These are phyloP conservation scores for Backusella sp. DNA, from an alignment of 192 early-diverging fungal species.

Conservation along the genomic window DNA sequence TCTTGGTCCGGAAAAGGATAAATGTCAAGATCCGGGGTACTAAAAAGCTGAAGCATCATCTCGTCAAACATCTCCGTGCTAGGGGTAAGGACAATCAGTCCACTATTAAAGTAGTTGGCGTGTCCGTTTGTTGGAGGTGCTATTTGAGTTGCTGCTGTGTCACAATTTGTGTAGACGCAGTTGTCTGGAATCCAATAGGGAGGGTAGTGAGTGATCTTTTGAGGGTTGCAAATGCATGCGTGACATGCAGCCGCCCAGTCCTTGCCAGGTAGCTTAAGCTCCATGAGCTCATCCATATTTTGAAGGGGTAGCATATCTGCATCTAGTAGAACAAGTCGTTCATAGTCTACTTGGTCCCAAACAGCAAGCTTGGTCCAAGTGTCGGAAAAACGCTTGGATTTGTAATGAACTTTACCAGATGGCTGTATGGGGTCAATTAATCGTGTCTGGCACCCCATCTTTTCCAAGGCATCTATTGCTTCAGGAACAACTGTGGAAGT, in stretches of 20 bases:
- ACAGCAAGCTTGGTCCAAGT: slow-evolving; percentile 69
- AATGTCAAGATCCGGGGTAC: slow-evolving; percentile 13
- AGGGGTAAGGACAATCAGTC: slow-evolving; percentile 45
- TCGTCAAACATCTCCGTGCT: slow-evolving; percentile 18
- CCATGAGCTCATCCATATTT: slow-evolving; percentile 70
- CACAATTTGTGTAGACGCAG: slow-evolving; percentile 38
- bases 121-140: background rate
- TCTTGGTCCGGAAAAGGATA: slow-evolving; percentile 52
- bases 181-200: slow-evolving; percentile 38
- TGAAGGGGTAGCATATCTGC: slow-evolving; percentile 63
- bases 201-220: slow-evolving; percentile 36
- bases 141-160: slow-evolving; percentile 8
- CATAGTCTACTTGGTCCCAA: slow-evolving; percentile 56
- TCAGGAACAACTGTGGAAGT: slow-evolving; percentile 12
- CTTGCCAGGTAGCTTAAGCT: slow-evolving; percentile 23
- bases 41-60: slow-evolving; percentile 25
- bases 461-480: background rate
- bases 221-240: slow-evolving; percentile 51
- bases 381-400: slow-evolving; percentile 23
- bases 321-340: slow-evolving; percentile 64
- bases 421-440: slow-evolving; percentile 26
- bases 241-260: slow-evolving; percentile 42
- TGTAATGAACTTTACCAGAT: slow-evolving; percentile 16
- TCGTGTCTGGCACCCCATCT: slow-evolving; percentile 10
- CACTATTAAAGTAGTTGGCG: slow-evolving; percentile 49